Percentiles rank a stretch among this genome's conserved stretches.
Conservation (phyloP, 2,329 filamentous ascomycete genomes). For the Blastomyces emzantsi region DNA sequence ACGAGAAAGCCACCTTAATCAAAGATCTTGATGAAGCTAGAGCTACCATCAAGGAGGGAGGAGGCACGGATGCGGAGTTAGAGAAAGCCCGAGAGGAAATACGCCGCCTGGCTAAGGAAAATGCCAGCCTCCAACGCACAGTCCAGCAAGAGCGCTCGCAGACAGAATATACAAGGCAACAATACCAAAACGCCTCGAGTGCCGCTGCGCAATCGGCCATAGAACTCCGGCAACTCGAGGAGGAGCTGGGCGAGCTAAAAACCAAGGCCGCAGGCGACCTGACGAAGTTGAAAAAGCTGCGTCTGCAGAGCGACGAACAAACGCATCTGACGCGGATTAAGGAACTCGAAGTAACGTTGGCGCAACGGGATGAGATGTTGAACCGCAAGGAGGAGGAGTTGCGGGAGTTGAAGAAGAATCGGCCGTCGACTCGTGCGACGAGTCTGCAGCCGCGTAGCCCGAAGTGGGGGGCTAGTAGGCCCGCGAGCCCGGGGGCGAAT, state of each 20-base stretch:
- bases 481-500: constrained; percentile 33
- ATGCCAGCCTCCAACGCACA: constrained; percentile 28
- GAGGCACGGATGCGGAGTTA: constrained; percentile 28
- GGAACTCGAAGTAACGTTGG: constrained; percentile 31
- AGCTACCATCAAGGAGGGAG: constrained; percentile 31
- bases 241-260: constrained; percentile 31
- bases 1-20: constrained; percentile 31
- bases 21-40: constrained; percentile 34
- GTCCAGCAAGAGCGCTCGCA: constrained; percentile 36
- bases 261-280: constrained; percentile 31
- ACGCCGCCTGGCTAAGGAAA: constrained; percentile 29
- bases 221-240: constrained; percentile 31
- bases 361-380: constrained; percentile 32
- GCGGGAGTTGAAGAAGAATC: constrained; percentile 36
- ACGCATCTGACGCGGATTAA: constrained; percentile 30
- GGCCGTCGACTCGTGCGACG: constrained; percentile 35
- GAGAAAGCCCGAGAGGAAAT: constrained; percentile 35
- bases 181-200: constrained; percentile 41
- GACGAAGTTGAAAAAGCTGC: constrained; percentile 31
- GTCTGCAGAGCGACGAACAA: constrained; percentile 26
- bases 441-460: constrained; percentile 37
- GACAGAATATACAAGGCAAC: constrained; percentile 38
- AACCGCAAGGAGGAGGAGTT: constrained; percentile 39
- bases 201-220: constrained; percentile 35
- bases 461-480: constrained; percentile 30